Conservation (phyloP, 2,329 filamentous ascomycete species). For the Hawksworthiomyces lignivorus region DNA sequence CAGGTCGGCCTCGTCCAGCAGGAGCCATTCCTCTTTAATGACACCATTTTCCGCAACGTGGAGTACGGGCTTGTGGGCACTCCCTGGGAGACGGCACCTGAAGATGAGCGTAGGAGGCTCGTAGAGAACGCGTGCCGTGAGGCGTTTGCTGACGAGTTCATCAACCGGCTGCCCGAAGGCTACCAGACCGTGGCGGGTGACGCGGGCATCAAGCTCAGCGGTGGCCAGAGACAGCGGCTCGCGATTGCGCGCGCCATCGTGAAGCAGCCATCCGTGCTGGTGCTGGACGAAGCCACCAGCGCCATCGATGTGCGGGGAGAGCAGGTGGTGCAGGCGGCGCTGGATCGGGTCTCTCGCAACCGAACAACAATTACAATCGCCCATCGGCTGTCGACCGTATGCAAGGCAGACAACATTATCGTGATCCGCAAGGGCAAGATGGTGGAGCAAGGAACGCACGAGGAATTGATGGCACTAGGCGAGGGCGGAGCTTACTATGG, state of each 20-base stretch:
- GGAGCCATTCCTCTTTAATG: constrained; percentile 37
- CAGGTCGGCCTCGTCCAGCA: constrained; percentile 37
- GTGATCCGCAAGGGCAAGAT: constrained; percentile 66
- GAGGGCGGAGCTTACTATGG: constrained; percentile 57
- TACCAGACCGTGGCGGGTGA: constrained; percentile 73
- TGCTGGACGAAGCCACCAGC: constrained; percentile 24
- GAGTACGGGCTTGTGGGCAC: constrained; percentile 40
- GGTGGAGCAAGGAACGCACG: constrained; percentile 68
- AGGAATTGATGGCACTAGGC: constrained; percentile 54
- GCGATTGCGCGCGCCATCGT: constrained; percentile 39
- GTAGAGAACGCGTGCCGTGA: constrained; percentile 59
- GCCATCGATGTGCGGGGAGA: constrained; percentile 44
- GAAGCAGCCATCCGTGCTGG: constrained; percentile 21
- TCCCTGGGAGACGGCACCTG: constrained; percentile 27
- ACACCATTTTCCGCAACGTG: constrained; percentile 46
- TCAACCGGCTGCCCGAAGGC: constrained; percentile 54
- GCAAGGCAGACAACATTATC: constrained; percentile 69
- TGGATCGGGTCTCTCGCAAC: constrained; percentile 21
- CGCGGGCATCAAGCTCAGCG: constrained; percentile 67
- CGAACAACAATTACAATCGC: constrained; percentile 39
- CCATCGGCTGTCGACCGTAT: constrained; percentile 52
- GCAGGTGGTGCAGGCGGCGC: constrained; percentile 22
- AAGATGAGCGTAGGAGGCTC: constrained; percentile 41
- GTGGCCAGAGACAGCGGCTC: constrained; percentile 73
- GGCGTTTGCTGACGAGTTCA: constrained; percentile 64